Evolutionary conservation across 768 basidiomycete genomes (phyloP), one percentile per base, ranked within the genome.

Genomic region (Russula emetica): DNA sequence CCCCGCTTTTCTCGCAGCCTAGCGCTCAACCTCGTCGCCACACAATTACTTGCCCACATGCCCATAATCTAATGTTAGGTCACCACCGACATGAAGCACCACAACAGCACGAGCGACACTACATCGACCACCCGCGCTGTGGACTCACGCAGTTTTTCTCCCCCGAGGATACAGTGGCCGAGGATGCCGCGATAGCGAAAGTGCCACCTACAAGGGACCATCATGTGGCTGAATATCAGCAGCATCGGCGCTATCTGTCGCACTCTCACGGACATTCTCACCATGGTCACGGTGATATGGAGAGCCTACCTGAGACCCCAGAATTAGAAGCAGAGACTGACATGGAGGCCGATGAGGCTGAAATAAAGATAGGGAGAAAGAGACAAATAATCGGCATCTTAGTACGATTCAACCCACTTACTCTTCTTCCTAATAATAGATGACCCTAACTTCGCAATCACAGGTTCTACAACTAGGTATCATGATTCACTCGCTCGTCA

Each of bases 381-480:
- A 75, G 87, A 61, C 88, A 90, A 69, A 76, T 93, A 49, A 81
- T 93, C 55, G 86, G 90, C 3, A 86, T 91, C 60, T 76, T 92
- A 38, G 90, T 90, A 64, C 60, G 83, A 16, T 34, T 7, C 32
- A 24, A 28, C 10, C 75, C 28, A 40, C 51, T 44, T 56, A 60
- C 45, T 36, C 38, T 20, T 34, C 16, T 54, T 54, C 42, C 26
- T 34, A 44, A 24, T 53, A n/a, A 24, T 55, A 14, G 28, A 24
- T 63, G n/a, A 11, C 5, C 28, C 30, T 30, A 52, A 32, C 14
- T 45, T n/a, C 13, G n/a, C 30, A 32, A 36, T 4, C 34, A 52
- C 57, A 92, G 90, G 84, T 90, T 36, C 77, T 95, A 40, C 88
- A 95, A 81, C 70, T 88, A 88, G 0, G 93, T 52, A 90, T 95